Evolutionary conservation across 805 yeast species (phyloP), one percentile per base, ranked within the genome.

Genomic region (Myxozyma neglecta): DNA sequence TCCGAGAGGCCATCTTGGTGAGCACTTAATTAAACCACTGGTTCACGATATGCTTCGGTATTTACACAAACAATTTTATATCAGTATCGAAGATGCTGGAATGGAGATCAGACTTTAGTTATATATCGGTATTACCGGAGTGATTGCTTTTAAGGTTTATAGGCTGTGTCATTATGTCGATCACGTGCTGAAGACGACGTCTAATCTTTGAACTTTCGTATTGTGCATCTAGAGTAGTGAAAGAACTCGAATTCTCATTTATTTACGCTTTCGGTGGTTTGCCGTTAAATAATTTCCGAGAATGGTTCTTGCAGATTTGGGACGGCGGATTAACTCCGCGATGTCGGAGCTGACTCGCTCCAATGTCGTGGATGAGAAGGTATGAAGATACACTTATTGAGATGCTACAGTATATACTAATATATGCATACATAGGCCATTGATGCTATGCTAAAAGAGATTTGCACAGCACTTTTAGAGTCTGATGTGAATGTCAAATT

Each of bases 401-500:
- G n/a, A n/a, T 14, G 42, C 16, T 24, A 46, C 14, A 4, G 6
- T 5, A 20, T 46, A 20, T n/a, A n/a, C 52, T 8, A 14, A 6
- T 32, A 14, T 20, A 20, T 9, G n/a, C 29, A 13, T n/a, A 34
- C 4, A 4, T 74, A 79, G 35, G 87, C 86, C 13, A 81, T 88
- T 55, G 90, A 87, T 70, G 73, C 73, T 37, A 83, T 92, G 87
- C 77, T 94, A 69, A 93, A 93, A 73, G 96, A 89, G 70, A 86
- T 93, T 55, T 89, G 96, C 61, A 86, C 89, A 61, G 99, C 99
- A 0, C 81, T 93, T 60, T 79, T 94, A 60, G 97, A 92, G 75
- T 82, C 94, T n/a, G 99, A 93, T 75, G 98, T 93, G 29, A 94
- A 94, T 71, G 86, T 94, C 72, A 84, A 83, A 68, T 80, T 93